Base-by-base conservation (phyloP, 257 asterid species). In the Nicotiana sylvestris region DNA sequence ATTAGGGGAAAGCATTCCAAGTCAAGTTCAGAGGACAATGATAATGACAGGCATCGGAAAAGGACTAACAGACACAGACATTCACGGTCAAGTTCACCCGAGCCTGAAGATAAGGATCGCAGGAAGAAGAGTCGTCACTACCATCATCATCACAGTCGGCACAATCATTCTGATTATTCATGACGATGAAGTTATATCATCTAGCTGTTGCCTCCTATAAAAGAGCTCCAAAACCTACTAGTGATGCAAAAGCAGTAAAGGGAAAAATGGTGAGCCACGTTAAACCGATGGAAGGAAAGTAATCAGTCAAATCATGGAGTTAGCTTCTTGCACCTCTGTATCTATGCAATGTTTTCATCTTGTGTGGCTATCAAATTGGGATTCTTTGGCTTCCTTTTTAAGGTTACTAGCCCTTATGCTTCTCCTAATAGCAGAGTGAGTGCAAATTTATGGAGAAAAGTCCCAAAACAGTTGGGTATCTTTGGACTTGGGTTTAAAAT, bases 111-210 rank as follows among this genome's bases (percentile, higher is more conserved):
- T 2, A 70, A 21, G 58, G 78, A 43, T 4, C 33, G n/a, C 18
- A 35, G 46, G 83, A 81, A 46, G 77, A 49, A 56, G 51, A 37
- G 17, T 46, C 51, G 65, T 9, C 76, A 57, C 12, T 80, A 35
- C 15, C 78, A 12, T 53, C 82, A 21, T 13, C 88, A 13, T 16
- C 78, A 49, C 1, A 21, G 32, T 9, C 78, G 21, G 49, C 39
- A 56, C 27, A 18, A 17, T 39, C 64, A n/a, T 72, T 77, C 81
- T 25, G 64, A 25, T 70, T 80, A 82, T 76, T 57, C 84, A 57
- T 81, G 82, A 58, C 80, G 81, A 21, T 33, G 51, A 66, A 32
- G 83, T 29, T 55, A 29, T 80, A 64, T 21, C 39, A 61, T 21
- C 3, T 58, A 64, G 55, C 57, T 79, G 39, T 79, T 60, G 29